phyloP scores from a whole-genome alignment of 192 early-diverging fungal species.

The Blastocladiella britannica region DNA sequence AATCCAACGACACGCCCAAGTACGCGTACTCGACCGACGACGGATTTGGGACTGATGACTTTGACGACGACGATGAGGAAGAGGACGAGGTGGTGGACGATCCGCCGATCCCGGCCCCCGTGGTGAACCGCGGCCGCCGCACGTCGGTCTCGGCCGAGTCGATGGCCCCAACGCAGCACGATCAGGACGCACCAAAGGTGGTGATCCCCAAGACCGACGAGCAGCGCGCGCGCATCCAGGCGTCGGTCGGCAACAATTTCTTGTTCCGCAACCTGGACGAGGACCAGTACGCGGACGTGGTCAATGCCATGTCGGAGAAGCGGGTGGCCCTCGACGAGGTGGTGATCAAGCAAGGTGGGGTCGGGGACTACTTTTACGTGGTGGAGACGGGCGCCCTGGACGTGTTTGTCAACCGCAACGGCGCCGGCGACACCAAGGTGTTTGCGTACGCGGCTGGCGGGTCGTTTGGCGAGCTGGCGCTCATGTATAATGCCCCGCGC shows the following conservation, averaged over 20 bases:
- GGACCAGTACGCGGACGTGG: conserved; percentile 81
- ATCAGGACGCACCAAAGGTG: conserved; percentile 60
- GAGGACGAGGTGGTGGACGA: conserved; percentile 33
- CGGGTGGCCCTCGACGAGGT: conserved; percentile 37
- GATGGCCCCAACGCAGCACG: conserved; percentile 64
- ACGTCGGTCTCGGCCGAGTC: conserved; percentile 91
- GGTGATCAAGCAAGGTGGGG: conserved; percentile 82
- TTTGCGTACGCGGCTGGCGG: conserved; percentile 59
- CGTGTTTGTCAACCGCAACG: conserved; percentile 54
- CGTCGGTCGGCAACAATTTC: conserved; percentile 72
- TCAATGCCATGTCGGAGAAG: conserved; percentile 93
- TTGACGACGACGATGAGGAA: conserved; percentile 37
- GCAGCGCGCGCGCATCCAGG: conserved; percentile 61
- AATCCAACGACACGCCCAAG: conserved; percentile 10
- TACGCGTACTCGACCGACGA: conserved; percentile 1
- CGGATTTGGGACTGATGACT: conserved; percentile 15
- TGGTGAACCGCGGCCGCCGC: conserved; percentile 69
- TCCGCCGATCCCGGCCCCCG: conserved; percentile 33
- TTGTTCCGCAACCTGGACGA: conserved; percentile 86
- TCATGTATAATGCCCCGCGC: conserved; percentile 98
- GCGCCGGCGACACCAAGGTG: conserved; percentile 45
- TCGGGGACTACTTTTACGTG: conserved; percentile 95
- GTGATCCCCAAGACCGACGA: conserved; percentile 72
- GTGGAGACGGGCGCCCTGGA: conserved; percentile 89
- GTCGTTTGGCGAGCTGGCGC: conserved; percentile 91